Evolutionary conservation across 1,284 basidiomycete genomes (phyloP), one percentile per base, ranked within the genome.

Genomic region (Cryptococcus wingfieldii): DNA sequence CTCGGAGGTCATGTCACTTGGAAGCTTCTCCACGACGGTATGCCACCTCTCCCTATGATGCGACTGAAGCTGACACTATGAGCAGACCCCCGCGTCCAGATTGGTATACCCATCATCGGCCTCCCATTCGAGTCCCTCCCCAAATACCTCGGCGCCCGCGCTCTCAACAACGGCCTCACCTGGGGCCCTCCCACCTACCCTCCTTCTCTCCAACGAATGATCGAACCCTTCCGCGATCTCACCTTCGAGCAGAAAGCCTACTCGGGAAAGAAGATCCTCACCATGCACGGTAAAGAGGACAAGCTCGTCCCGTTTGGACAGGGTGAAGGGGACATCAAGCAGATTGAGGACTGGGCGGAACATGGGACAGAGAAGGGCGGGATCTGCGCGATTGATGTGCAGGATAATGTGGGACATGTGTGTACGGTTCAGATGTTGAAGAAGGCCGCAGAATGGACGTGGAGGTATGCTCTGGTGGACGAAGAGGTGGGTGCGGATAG

Each of bases 71-170:
- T 37, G 18, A 9, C 19, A 46, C 19, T 4, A 13, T 37, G 43
- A 16, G 45, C 68, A 86, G 89, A 92, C 59, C 81, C 86, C 9
- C 80, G 87, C 25, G 77, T 93, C 54, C 80, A 72, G 41, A 78
- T 89, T 48, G 89, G 85, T 1, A 84, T 92, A 28, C 86, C 89
- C 5, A 79, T 83, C 63, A 82, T 83, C 58, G 90, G 89, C 37
- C 89, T 88, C 59, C 89, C 90, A 0, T 86, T 90, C 75, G 89
- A 84, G 65, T 70, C 81, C 28, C 77, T 79, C 34, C 80, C 88
- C 1, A 83, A 61, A 7, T 70, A 68, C 56, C 66, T 90, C 62
- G 73, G 78, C 13, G 77, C 79, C 16, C 84, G 89, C 25, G 87
- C 89, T 3, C 62, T 72, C 14, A 44, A 53, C 27, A 55, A 71